Evolutionary conservation across 139 green algal species (phyloP).

Genomic region (Coelastrella sp.): DNA sequence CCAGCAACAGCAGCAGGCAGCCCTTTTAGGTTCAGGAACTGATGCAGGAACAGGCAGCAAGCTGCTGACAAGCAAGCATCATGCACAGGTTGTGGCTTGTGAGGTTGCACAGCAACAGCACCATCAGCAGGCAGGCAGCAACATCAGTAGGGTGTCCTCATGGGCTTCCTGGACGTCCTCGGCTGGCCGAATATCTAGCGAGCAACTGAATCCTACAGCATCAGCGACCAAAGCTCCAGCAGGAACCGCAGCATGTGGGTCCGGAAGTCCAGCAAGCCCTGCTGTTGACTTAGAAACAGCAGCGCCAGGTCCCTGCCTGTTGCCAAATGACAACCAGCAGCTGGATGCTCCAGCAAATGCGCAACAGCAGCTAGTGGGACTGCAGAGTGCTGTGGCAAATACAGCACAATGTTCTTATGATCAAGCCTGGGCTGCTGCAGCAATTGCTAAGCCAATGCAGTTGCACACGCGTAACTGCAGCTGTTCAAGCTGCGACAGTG

Average conservation of each 20-base stretch:
- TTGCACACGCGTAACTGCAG: neutral
- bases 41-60: neutral
- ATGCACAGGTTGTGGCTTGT: neutral
- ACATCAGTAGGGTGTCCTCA: conserved; percentile 16
- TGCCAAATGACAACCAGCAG: no score
- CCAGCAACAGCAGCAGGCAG: neutral
- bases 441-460: neutral
- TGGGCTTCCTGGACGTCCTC: conserved; percentile 18
- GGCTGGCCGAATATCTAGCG: neutral
- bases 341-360: no score
- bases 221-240: neutral
- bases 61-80: neutral
- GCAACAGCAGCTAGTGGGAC: no score
- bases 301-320: no score
- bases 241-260: neutral
- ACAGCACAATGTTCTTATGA: neutral
- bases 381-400: no score
- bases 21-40: neutral
- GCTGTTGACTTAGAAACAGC: no score
- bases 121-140: conserved; percentile 13
- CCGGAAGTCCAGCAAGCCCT: no score
- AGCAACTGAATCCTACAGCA: neutral
- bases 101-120: conserved; percentile 12
- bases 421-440: neutral
- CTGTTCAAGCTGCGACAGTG: neutral